A percentile compares a stretch with the other conserved stretches of the same genome.
Evolutionary conservation across 2,329 filamentous ascomycete genomes (phyloP).

Genomic region (Anthostomella pinea): DNA sequence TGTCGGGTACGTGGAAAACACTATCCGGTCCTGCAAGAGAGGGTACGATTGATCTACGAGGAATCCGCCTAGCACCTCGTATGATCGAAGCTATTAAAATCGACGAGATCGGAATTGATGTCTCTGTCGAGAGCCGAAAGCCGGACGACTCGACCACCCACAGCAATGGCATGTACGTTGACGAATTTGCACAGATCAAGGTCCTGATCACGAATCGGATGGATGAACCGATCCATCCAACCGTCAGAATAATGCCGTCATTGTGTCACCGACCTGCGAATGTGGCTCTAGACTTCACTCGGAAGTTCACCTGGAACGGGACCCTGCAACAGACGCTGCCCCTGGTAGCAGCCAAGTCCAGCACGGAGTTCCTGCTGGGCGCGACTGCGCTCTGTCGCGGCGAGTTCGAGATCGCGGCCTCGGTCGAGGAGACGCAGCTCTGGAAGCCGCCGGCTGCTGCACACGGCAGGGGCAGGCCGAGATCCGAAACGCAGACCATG

Average conservation of each 20-base stretch:
- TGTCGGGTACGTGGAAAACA: slow-evolving; percentile 71
- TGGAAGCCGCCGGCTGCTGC: slow-evolving; percentile 32
- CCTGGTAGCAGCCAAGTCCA: slow-evolving; percentile 55
- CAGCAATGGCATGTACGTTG: slow-evolving; percentile 38
- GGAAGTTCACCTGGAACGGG: slow-evolving; percentile 82
- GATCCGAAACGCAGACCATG: slow-evolving; percentile 55
- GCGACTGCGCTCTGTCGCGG: slow-evolving; percentile 75
- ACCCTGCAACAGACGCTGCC: slow-evolving; percentile 74
- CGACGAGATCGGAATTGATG: slow-evolving; percentile 70
- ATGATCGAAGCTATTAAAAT: slow-evolving; percentile 84
- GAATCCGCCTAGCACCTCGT: slow-evolving; percentile 67
- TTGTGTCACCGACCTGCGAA: slow-evolving; percentile 70
- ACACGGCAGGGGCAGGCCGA: slow-evolving; percentile 13
- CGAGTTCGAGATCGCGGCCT: slow-evolving; percentile 77
- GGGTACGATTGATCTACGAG: slow-evolving; percentile 73
- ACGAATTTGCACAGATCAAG: slow-evolving; percentile 66
- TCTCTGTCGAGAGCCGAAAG: slow-evolving; percentile 45
- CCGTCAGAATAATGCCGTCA: slow-evolving; percentile 74
- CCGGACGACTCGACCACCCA: slow-evolving; percentile 7
- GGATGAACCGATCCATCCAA: slow-evolving; percentile 61
- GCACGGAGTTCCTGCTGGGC: slow-evolving; percentile 62
- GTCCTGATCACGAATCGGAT: slow-evolving; percentile 76
- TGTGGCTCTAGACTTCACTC: slow-evolving; percentile 75
- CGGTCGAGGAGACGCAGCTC: slow-evolving; percentile 74
- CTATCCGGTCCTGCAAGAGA: slow-evolving; percentile 47